Percentiles rank a stretch among this genome's conserved stretches.
phyloP scores from a whole-genome alignment of 2,329 filamentous ascomycete genomes.

The Calycina herbarum region DNA sequence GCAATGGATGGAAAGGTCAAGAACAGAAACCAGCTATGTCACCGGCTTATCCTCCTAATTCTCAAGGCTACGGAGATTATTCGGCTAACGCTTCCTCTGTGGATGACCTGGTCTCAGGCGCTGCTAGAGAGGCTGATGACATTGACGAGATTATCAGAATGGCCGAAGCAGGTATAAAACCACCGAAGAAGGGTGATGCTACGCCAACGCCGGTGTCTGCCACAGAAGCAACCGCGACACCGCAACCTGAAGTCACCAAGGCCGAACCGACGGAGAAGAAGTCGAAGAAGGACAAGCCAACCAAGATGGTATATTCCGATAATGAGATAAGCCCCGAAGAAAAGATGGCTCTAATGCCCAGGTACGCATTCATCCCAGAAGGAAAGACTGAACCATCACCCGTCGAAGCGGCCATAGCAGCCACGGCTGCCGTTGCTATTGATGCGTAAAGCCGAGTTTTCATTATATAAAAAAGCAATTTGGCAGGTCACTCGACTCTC shows the following conservation, averaged over 20 bases:
- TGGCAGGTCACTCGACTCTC: conserved; percentile 28
- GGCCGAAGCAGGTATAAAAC: conserved; percentile 61
- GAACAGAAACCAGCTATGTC: conserved; percentile 41
- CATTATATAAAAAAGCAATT: conserved; percentile 13
- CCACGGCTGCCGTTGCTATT: conserved; percentile 32
- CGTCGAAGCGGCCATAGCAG: conserved; percentile 29
- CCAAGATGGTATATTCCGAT: conserved; percentile 79
- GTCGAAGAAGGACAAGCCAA: conserved; percentile 65
- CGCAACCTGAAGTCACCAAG: conserved; percentile 37
- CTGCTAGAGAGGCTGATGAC: conserved; percentile 53
- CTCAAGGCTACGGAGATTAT: conserved; percentile 38
- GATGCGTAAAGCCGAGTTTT: conserved; percentile 20
- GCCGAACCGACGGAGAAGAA: conserved; percentile 59
- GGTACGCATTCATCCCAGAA: conserved; percentile 66
- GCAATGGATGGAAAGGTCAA: conserved; percentile 40
- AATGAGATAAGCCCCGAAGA: conserved; percentile 82
- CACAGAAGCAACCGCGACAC: conserved; percentile 39
- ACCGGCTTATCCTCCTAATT: conserved; percentile 40
- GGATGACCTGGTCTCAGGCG: conserved; percentile 50
- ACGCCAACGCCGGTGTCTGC: conserved; percentile 46
- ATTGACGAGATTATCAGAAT: conserved; percentile 66
- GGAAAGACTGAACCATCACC: conserved; percentile 38
- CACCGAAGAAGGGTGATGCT: conserved; percentile 43
- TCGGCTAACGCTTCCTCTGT: conserved; percentile 45
- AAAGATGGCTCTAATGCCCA: conserved; percentile 76